Evolutionary conservation across 2,329 filamentous ascomycete genomes (phyloP), one percentile per base, ranked within the genome.

Genomic region (Akanthomyces dipterigenus): DNA sequence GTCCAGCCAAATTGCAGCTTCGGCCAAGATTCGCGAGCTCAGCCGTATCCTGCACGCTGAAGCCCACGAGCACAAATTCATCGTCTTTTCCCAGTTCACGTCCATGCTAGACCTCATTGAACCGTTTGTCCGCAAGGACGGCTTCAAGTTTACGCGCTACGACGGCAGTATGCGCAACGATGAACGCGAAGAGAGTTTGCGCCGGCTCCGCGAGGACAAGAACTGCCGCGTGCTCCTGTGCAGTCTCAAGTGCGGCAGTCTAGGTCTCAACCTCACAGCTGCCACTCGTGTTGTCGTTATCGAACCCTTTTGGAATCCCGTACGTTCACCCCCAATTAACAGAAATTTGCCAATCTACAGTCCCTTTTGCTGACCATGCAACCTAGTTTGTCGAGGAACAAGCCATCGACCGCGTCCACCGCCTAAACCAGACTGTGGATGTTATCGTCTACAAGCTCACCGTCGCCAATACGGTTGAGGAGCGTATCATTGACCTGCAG

Each of bases 241-340:
- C 75, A 96, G 90, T 76, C 81, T 99, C 65, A 95, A 96, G 69
- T 98, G 95, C 69, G 95, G 95, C 65, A 93, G 91, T 55, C 76
- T 99, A 50, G 95, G 95, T 2, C 84, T 99, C 31, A 99, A 99
- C 73, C 80, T 99, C 58, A 99, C 95, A 7, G 95, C 93, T 0
- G 95, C 95, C 11, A 95, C 89, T 64, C 84, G 95, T 20, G 95
- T 99, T 3, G 87, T 99, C 57, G 96, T 99, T 67, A 81, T 99
- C 48, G 95, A 99, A 74, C 95, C 95, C 0, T 99, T 99, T 75
- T 99, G 95, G 95, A 99, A 99, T 73, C 95, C 92, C 2, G 87
- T 89, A 80, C 72, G 84, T 78, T 59, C 26, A 5, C 16, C 16
- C 42, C 46, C n/a, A 6, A 20, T 45, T 4, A 34, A 45, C 42